phyloP scores from a whole-genome alignment of 768 basidiomycete species.

The Tricholoma hemisulphureum region DNA sequence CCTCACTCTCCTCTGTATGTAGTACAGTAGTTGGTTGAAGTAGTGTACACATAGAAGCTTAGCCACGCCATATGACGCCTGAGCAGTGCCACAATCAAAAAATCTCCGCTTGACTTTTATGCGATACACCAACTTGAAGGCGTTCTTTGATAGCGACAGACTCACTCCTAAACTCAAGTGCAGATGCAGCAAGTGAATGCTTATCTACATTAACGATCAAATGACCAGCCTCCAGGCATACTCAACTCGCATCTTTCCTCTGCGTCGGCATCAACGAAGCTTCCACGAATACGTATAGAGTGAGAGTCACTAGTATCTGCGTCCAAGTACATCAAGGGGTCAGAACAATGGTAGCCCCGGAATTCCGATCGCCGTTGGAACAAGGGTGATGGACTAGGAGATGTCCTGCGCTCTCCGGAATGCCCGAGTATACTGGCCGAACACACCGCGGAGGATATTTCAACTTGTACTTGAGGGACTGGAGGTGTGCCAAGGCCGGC shows the following conservation, averaged over 20 bases:
- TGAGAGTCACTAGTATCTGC: not conserved
- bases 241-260: not conserved
- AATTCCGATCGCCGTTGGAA: not conserved
- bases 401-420: not conserved
- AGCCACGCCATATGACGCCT: too few relatives aligned
- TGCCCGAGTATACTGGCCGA: not conserved
- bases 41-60: too few relatives aligned
- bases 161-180: not conserved
- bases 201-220: not conserved
- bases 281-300: not conserved
- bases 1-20: too few relatives aligned
- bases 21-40: too few relatives aligned
- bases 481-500: not conserved
- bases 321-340: too few relatives aligned
- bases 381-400: not conserved
- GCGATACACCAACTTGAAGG: too few relatives aligned
- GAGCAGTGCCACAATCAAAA: too few relatives aligned
- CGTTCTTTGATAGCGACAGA: too few relatives aligned
- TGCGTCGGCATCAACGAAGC: not conserved
- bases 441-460: not conserved
- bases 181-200: not conserved
- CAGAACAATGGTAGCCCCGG: not conserved
- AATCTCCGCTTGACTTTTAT: too few relatives aligned
- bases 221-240: not conserved
- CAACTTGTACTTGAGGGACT: not conserved